Percentiles rank a stretch among this genome's conserved stretches.
Evolutionary conservation across 352 stramenopile genomes (phyloP).

Genomic region (Globisporangium sylvaticum): DNA sequence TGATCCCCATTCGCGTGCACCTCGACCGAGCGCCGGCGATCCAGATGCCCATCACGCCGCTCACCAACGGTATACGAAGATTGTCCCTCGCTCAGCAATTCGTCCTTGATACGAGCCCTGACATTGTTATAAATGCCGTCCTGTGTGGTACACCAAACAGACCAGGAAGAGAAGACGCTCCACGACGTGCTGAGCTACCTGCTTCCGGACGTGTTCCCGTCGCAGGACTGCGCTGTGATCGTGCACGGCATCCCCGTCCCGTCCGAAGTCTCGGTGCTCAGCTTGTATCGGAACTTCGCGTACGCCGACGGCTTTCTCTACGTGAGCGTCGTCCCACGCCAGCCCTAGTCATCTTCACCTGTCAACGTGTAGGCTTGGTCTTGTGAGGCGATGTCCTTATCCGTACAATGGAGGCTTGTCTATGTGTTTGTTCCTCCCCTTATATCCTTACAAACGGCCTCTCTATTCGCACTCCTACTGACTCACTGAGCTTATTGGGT

Average conservation of each 20-base stretch:
- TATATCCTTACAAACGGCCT: not conserved
- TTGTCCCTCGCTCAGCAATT: not conserved
- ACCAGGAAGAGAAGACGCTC: constrained; percentile 36
- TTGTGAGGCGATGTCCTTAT: not conserved
- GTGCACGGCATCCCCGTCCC: constrained; percentile 61
- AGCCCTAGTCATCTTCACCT: not conserved
- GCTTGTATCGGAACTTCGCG: constrained; percentile 57
- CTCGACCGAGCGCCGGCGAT: constrained; percentile 49
- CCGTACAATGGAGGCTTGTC: constrained; percentile 7
- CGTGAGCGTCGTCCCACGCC: constrained; percentile 28
- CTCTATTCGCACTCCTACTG: not conserved
- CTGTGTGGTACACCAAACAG: constrained; percentile 7
- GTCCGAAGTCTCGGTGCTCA: constrained; percentile 42
- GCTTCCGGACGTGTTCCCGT: constrained; percentile 59
- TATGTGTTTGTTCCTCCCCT: not conserved
- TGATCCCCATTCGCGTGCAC: constrained; percentile 65
- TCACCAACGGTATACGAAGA: constrained; percentile 32
- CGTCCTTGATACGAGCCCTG: not conserved
- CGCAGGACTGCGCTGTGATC: constrained; percentile 22
- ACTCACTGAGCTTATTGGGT: not conserved
- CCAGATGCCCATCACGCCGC: constrained; percentile 66
- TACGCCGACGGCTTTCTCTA: constrained; percentile 83
- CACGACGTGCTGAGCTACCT: constrained; percentile 50
- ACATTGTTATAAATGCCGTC: not conserved
- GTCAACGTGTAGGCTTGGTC: not conserved